Percentiles rank a stretch among this genome's conserved stretches.
Evolutionary conservation across 2,329 filamentous ascomycete genomes (phyloP).

Genomic region (Aspergillus pseudotamarii): DNA sequence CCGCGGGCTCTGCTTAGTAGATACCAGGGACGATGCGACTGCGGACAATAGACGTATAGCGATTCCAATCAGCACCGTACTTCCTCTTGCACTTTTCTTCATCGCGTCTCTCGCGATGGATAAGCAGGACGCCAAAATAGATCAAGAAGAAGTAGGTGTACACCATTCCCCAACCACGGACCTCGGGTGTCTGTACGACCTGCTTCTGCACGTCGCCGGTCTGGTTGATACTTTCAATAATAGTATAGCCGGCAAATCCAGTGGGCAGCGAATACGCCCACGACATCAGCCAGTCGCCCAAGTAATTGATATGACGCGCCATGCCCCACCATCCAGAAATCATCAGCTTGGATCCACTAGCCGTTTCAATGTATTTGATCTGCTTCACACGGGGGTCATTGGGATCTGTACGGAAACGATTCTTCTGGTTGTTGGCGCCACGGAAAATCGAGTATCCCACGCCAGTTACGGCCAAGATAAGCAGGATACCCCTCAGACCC

Average conservation of each 20-base stretch:
- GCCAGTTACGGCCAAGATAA: constrained; percentile 68
- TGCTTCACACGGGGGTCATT: constrained; percentile 76
- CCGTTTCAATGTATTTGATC: constrained; percentile 83
- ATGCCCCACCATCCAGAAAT: constrained; percentile 91
- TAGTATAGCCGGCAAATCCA: constrained; percentile 77
- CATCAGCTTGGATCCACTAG: constrained; percentile 77
- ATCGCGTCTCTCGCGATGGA: constrained; percentile 84
- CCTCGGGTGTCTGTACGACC: constrained; percentile 71
- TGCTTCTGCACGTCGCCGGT: constrained; percentile 69
- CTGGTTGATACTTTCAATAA: constrained; percentile 55
- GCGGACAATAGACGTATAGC: constrained; percentile 79
- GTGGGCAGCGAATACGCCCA: constrained; percentile 91
- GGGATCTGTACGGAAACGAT: constrained; percentile 86
- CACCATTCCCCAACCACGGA: constrained; percentile 80
- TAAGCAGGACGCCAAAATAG: constrained; percentile 83
- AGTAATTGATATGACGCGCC: constrained; percentile 91
- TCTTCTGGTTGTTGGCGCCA: constrained; percentile 92
- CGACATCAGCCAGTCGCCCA: constrained; percentile 91
- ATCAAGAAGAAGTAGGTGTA: constrained; percentile 94
- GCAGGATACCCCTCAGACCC: constrained; percentile 65
- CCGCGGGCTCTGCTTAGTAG: constrained; percentile 50
- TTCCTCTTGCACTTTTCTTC: constrained; percentile 89
- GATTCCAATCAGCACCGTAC: constrained; percentile 90
- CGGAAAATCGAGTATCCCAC: constrained; percentile 91
- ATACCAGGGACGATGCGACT: constrained; percentile 83